Conservation (phyloP, 2,329 filamentous ascomycete species). For the Macroventuria anomochaeta region DNA sequence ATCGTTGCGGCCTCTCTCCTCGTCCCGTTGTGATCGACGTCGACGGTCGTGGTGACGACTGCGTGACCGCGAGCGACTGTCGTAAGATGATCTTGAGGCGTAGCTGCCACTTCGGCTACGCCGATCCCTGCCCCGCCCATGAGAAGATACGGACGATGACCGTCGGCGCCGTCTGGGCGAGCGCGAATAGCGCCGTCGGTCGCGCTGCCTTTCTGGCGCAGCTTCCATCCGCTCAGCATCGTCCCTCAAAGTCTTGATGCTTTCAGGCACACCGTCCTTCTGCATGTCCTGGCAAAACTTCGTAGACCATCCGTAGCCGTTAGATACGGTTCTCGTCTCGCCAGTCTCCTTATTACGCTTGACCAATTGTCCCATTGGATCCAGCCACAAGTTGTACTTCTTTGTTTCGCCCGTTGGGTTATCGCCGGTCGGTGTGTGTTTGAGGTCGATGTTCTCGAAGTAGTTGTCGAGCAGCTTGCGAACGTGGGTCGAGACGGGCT, state of each 20-base stretch:
- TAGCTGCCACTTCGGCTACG: constrained; percentile 23
- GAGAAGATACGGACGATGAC: constrained; percentile 26
- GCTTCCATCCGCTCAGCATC: constrained; percentile 26
- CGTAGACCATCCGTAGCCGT: constrained; percentile 88
- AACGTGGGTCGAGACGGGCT: constrained; percentile 70
- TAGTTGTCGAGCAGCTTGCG: constrained; percentile 71
- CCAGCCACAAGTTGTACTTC: constrained; percentile 61
- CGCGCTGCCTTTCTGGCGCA: constrained; percentile 14
- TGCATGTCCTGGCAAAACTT: constrained; percentile 84
- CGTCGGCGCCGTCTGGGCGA: constrained; percentile 23
- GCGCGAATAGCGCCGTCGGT: constrained; percentile 15
- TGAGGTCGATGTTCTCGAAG: constrained; percentile 65
- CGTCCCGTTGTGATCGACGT: constrained; percentile 18
- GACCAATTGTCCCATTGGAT: constrained; percentile 75
- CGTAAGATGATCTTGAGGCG: constrained; percentile 26
- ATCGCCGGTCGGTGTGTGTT: constrained; percentile 57
- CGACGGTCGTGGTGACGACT: constrained; percentile 21
- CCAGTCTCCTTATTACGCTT: constrained; percentile 70
- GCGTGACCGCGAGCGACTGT: constrained; percentile 25
- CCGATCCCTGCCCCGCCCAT: constrained; percentile 17
- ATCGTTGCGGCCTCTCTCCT: constrained; percentile 12
- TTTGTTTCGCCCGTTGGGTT: constrained; percentile 37
- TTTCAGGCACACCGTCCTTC: constrained; percentile 33
- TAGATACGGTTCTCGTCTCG: constrained; percentile 69
- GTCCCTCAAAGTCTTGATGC: constrained; percentile 31